These are phyloP conservation scores for Verticillium isaacii DNA, from an alignment of 2,329 filamentous ascomycete species.

Conservation along the genomic window DNA sequence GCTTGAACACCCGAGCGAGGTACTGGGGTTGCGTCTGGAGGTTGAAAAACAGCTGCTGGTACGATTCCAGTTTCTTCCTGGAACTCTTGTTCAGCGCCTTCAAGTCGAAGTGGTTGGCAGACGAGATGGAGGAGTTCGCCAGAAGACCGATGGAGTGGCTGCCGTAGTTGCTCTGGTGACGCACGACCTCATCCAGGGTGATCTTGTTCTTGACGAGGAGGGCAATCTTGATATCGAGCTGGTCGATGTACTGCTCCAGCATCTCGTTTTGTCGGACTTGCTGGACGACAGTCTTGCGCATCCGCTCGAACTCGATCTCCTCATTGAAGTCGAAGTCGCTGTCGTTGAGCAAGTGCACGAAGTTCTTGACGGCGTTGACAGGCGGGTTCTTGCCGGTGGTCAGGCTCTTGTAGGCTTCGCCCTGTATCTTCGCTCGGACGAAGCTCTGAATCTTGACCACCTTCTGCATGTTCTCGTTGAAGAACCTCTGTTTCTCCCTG, in stretches of 20 bases:
- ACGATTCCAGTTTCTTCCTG: constrained; percentile 88
- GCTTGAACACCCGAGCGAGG: constrained; percentile 80
- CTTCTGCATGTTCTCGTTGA: constrained; percentile 96
- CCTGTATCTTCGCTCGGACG: constrained; percentile 88
- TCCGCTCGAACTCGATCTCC: constrained; percentile 91
- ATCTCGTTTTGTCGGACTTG: constrained; percentile 97
- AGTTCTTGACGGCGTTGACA: constrained; percentile 94
- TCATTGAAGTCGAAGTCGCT: constrained; percentile 99
- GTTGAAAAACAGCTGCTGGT: constrained; percentile 96
- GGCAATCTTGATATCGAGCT: constrained; percentile 98
- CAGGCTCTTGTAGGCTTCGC: constrained; percentile 95
- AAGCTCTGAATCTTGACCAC: constrained; percentile 99
- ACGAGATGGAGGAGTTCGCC: constrained; percentile 82
- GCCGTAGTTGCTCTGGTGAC: constrained; percentile 93
- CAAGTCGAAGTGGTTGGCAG: constrained; percentile 88
- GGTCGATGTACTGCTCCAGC: constrained; percentile 95
- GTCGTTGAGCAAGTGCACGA: constrained; percentile 95
- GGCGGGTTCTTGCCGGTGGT: constrained; percentile 96
- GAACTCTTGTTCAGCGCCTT: constrained; percentile 98
- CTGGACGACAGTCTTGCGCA: constrained; percentile 94
- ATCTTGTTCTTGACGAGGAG: constrained; percentile 99
- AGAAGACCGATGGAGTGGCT: constrained; percentile 81
- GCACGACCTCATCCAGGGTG: constrained; percentile 93
- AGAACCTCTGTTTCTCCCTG: constrained; percentile 80
- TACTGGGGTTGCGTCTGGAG: constrained; percentile 96